Evolutionary conservation across 2,329 filamentous ascomycete species (phyloP), one percentile per base, ranked within the genome.

Genomic region (Epichloe glyceriae): DNA sequence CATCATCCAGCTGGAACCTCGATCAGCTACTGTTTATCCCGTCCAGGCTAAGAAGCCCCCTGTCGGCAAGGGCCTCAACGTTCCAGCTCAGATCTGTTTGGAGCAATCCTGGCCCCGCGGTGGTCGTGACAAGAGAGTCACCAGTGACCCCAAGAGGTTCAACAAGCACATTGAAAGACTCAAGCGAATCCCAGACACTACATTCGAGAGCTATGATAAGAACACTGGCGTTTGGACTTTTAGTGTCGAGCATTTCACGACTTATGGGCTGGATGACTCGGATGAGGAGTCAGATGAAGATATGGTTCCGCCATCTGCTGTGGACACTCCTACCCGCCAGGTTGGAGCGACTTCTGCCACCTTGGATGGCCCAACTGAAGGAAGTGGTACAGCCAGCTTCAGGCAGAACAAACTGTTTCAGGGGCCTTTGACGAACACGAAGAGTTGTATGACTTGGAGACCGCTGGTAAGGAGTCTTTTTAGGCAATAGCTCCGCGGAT

Each of bases 171-270:
- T 96, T 51, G 80, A 85, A 54, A 84, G 87, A 50, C 79, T 98
- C 22, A 86, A 82, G 73, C 80, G 78, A 52, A 88, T 96, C 38
- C 71, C 73, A 8, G 84, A 88, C 64, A 97, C 93, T 0, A 80
- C 81, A 4, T 97, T 95, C 60, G 74, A 90, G 59, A 75, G 76
- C 60, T 98, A 96, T 66, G 79, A 94, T 56, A 73, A 75, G 52
- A 75, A 87, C 1, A 89, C 82, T 49, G 93, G 91, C 49, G 78
- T 86, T 45, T 98, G 94, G 94, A 79, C 80, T 14, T 98, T 98
- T 71, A 82, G 75, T 10, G 93, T 98, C n/a, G 83, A 91, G 61
- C 93, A 98, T 67, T 98, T 94, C 66, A 97, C 91, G 1, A 95
- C 89, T 1, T 98, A 98, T 63, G 90, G 86, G 40, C 75, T 97